Base-by-base conservation (phyloP, 2,329 filamentous ascomycete species). In the Epicoccum sorghinum region DNA sequence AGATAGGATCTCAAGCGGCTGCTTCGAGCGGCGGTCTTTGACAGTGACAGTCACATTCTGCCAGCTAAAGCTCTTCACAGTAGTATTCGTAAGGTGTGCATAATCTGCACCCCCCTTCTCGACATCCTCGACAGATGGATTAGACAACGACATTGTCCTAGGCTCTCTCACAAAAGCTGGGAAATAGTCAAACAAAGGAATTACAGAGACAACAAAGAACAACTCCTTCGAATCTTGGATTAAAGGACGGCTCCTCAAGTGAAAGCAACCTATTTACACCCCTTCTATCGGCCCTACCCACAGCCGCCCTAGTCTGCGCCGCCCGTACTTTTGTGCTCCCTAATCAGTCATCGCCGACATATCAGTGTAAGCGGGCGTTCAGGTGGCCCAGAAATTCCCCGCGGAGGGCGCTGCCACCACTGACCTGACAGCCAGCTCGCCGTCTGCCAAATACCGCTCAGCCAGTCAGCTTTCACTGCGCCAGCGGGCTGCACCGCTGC, bases 31-130 rank as follows among this genome's bases (percentile, higher is more conserved):
- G 4, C 84, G 80, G 71, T 93, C 89, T 64, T 90, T 89, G 60
- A 93, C 89, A 0, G 82, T 86, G 42, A 93, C 89, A 0, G 81
- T 86, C 45, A 92, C 77, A 48, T 82, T 78, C 41, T 80, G 78
- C 89, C 90, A 93, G 3, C 83, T 80, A 60, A 91, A 85, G 62
- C 75, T 84, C 25, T 80, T 78, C 36, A 93, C 84, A 0, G 82
- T 82, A 13, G 82, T 81, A 74, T 92, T 92, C 39, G 78, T 75
- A 22, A 89, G 75, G 60, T 87, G 82, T 40, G 80, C 79, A 63
- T 78, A 79, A 52, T 78, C 77, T 44, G 66, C 68, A 39, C 71
- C 69, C 58, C 75, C 76, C 64, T 81, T 80, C 62, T 81, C 78
- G n/a, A 80, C 71, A 60, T 80, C 79, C 9, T 55, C 56, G 5